phyloP scores from a whole-genome alignment of 306 rosid genomes.

The Trifolium fragiferum region DNA sequence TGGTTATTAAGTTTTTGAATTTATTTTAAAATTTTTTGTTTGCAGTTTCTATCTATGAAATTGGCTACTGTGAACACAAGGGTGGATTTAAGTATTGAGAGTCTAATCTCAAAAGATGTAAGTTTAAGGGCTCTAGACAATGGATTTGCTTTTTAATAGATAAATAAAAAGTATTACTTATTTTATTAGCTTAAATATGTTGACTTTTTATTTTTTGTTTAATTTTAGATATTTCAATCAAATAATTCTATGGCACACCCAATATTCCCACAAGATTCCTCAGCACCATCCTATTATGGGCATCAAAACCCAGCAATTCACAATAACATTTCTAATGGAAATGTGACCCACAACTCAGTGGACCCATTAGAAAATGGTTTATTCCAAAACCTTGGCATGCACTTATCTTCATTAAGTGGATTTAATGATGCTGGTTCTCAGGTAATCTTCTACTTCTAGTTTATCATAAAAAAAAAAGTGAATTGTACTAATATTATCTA shows the following conservation, averaged over 20 bases:
- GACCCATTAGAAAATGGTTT: slow-evolving; percentile 64
- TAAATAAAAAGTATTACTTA: slow-evolving; percentile 16
- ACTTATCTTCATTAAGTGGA: slow-evolving; percentile 58
- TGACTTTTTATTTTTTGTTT: slow-evolving; percentile 37
- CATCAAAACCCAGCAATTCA: slow-evolving; percentile 63
- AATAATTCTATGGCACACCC: slow-evolving; percentile 63
- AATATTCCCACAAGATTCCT: slow-evolving; percentile 80
- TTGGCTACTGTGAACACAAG: slow-evolving; percentile 90
- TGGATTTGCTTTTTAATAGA: slow-evolving; percentile 36
- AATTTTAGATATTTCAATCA: slow-evolving; percentile 76
- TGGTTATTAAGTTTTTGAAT: slow-evolving; percentile 27
- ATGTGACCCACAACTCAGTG: slow-evolving; percentile 56
- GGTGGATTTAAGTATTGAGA: slow-evolving; percentile 74
- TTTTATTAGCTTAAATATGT: slow-evolving; percentile 34
- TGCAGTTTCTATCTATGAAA: slow-evolving; percentile 97
- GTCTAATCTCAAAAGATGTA: slow-evolving; percentile 83
- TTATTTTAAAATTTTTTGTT: slow-evolving; percentile 3
- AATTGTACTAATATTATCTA: too few species aligned
- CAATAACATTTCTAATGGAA: slow-evolving; percentile 58
- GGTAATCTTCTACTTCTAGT: slow-evolving; percentile 47
- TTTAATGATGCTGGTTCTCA: slow-evolving; percentile 53
- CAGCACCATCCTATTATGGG: slow-evolving; percentile 70
- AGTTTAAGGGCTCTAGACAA: slow-evolving; percentile 49
- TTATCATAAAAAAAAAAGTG: too few species aligned
- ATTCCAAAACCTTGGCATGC: slow-evolving; percentile 66